A percentile compares a stretch with the other conserved stretches of the same genome.
phyloP scores from a whole-genome alignment of 495 filamentous ascomycete genomes.

The Lophium mytilinum region DNA sequence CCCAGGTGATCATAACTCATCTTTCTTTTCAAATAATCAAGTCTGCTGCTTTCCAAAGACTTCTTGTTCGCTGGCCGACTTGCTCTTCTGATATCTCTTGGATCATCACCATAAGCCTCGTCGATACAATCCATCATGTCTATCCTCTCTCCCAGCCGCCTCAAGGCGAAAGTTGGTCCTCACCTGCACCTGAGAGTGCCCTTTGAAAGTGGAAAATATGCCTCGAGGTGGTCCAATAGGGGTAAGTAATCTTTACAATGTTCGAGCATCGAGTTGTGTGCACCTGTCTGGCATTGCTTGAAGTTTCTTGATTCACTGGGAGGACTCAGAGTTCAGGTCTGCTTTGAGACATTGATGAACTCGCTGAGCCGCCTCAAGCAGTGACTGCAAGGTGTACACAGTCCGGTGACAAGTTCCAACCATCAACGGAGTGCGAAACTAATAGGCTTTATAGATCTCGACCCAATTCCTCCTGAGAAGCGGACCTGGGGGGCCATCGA shows the following conservation, averaged over 20 bases:
- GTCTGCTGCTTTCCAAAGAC: not conserved
- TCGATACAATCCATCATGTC: constrained; percentile 22
- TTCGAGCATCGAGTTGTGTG: not conserved
- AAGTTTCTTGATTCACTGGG: too few species aligned
- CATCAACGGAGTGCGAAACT: too few species aligned
- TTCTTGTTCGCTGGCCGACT: not conserved
- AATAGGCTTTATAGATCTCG: constrained; percentile 32
- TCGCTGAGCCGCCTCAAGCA: not conserved
- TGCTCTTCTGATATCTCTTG: not conserved
- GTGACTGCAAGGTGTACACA: not conserved
- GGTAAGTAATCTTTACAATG: constrained; percentile 18
- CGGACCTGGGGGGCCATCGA: constrained; percentile 39
- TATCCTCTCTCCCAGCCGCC: constrained; percentile 29
- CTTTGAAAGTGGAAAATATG: constrained; percentile 36
- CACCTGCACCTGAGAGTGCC: constrained; percentile 34
- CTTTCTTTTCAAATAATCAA: not conserved
- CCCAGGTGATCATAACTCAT: constrained; percentile 7
- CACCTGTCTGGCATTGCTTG: too few species aligned
- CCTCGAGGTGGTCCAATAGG: constrained; percentile 39
- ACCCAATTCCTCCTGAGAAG: constrained; percentile 39
- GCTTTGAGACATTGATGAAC: too few species aligned
- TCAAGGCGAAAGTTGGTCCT: constrained; percentile 32
- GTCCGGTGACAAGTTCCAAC: too few species aligned
- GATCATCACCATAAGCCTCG: not conserved
- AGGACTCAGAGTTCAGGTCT: too few species aligned